Evolutionary conservation across 116 monocot genomes (phyloP), one percentile per base, ranked within the genome.

Genomic region (Cymodocea nodosa): DNA sequence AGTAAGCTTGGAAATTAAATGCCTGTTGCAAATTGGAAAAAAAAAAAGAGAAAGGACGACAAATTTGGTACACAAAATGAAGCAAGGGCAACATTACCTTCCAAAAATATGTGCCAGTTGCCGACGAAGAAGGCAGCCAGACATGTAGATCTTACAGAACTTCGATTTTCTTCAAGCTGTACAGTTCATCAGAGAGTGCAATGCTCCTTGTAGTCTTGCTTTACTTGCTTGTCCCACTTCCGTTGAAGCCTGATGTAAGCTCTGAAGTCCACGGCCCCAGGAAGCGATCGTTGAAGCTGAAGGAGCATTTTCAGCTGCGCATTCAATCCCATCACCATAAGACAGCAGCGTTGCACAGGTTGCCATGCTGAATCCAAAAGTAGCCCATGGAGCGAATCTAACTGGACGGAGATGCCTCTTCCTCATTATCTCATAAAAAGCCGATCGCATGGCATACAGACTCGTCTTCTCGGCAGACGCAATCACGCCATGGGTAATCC

Each of bases 401-500:
- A 80, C 58, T 30, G 79, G 69, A 7, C 65, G 70, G 9, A 62
- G 56, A 54, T 59, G 55, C 5, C 83, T 50, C 56, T 73, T 76
- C 70, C 85, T 85, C 95, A 90, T 90, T 71, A 97, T 90, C 63
- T 90, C 85, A 18, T 90, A 90, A 58, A 97, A 87, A 51, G 95
- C 70, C 16, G 85, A 83, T 15, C 85, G 50, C 65, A 97, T 90
- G 1, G 95, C 85, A 56, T 83, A 63, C 54, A 97, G 71, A 63
- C 95, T 97, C 12, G 87, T 87, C 44, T 83, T 84, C 56, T 97
- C 81, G 9, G 78, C 76, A 14, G 77, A 83, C 4, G 85, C 69
- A 65, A 87, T 82, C 50, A 87, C 18, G 61, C 71, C 40, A 60
- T 97, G 95, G 0, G 87, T 78, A 60, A 90, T 71, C 2, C 78